phyloP scores from a whole-genome alignment of 352 stramenopile genomes.

The Phytophthora crassamura region DNA sequence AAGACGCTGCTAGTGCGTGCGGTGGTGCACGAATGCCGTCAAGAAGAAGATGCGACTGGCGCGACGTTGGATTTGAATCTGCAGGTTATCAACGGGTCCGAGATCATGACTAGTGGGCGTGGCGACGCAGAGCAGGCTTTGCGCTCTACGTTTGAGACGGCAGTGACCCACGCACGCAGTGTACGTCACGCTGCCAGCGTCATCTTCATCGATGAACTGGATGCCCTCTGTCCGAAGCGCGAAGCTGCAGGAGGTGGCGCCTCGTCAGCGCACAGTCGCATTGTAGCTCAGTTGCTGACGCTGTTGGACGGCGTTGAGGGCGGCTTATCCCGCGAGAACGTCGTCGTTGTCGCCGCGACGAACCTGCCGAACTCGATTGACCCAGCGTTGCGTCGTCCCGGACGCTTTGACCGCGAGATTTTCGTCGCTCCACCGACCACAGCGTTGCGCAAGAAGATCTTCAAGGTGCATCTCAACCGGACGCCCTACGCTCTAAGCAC shows the following conservation, averaged over 20 bases:
- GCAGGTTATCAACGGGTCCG: slow-evolving; percentile 79
- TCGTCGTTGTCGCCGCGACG: slow-evolving; percentile 95
- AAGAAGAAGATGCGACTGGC: slow-evolving; percentile 33
- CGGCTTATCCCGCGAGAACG: slow-evolving; percentile 61
- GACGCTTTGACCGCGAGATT: slow-evolving; percentile 85
- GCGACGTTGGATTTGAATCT: slow-evolving; percentile 50
- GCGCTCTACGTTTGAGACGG: slow-evolving; percentile 61
- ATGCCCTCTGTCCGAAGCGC: slow-evolving; percentile 95
- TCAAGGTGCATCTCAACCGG: slow-evolving; percentile 57
- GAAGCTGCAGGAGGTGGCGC: slow-evolving; percentile 52
- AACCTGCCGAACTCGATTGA: slow-evolving; percentile 95
- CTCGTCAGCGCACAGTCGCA: slow-evolving; percentile 61
- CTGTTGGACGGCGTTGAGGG: slow-evolving; percentile 93
- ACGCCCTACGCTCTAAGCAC: slow-evolving; percentile 47
- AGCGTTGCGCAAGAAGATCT: slow-evolving; percentile 62
- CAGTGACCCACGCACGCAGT: slow-evolving; percentile 37
- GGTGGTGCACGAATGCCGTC: slow-evolving; percentile 62
- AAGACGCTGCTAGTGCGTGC: slow-evolving; percentile 86
- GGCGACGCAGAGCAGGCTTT: slow-evolving; percentile 76
- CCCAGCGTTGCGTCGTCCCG: slow-evolving; percentile 72
- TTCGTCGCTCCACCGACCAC: slow-evolving; percentile 60
- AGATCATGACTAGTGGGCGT: slow-evolving; percentile 79
- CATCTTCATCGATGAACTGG: slow-evolving; percentile 97
- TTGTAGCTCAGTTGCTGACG: slow-evolving; percentile 96
- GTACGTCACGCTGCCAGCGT: slow-evolving; percentile 50